These are phyloP conservation scores for Sarocladiaceae sp. DNA, from an alignment of 2,329 filamentous ascomycete species.

Conservation along the genomic window DNA sequence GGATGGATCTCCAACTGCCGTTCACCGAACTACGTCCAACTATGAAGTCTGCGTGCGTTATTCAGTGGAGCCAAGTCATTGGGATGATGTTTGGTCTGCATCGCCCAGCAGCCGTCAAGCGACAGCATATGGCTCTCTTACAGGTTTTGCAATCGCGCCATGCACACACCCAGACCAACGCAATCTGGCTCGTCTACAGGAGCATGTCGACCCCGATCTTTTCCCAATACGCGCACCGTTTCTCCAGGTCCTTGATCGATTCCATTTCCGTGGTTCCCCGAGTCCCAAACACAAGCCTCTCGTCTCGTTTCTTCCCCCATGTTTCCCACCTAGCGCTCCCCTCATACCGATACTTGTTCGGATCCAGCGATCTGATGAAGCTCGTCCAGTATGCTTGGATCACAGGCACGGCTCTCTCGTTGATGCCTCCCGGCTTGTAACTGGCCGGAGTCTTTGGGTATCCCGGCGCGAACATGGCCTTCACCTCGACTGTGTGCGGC, in stretches of 20 bases:
- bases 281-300: constrained; percentile 34
- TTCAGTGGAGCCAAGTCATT: too few relatives aligned
- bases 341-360: constrained; percentile 41
- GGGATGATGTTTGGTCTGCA: too few relatives aligned
- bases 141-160: too few relatives aligned
- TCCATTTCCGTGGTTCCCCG: constrained; percentile 34
- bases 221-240: constrained; percentile 21
- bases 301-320: constrained; percentile 24
- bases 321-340: constrained; percentile 33
- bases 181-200: too few relatives aligned
- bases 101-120: too few relatives aligned
- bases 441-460: constrained; percentile 50
- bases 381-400: constrained; percentile 69
- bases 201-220: constrained; percentile 15
- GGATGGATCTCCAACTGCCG: too few relatives aligned
- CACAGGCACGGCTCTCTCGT: constrained; percentile 50
- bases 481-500: constrained; percentile 59
- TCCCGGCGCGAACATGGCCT: constrained; percentile 60
- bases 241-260: constrained; percentile 18
- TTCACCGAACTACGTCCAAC: too few relatives aligned
- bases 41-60: too few relatives aligned
- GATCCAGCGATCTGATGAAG: constrained; percentile 61
- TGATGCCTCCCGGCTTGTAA: constrained; percentile 46
- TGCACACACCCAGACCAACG: too few relatives aligned
- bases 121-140: too few relatives aligned